phyloP scores from a whole-genome alignment of 2,329 filamentous ascomycete genomes.

The Alternaria postmessia region DNA sequence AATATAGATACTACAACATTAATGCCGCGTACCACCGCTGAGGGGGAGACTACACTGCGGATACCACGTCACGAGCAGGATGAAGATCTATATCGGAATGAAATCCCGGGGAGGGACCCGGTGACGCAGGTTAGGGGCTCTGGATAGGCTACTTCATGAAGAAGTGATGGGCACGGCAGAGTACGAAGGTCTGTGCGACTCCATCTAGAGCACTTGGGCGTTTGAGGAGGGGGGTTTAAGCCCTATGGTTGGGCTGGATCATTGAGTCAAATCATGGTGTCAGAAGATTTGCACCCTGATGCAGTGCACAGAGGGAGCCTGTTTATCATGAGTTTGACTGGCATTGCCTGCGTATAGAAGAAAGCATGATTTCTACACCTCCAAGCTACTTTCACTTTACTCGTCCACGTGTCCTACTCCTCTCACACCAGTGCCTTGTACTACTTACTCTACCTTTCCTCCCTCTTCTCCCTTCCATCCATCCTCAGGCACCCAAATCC shows the following conservation, averaged over 20 bases:
- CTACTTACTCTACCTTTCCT: not conserved
- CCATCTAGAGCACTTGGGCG: not conserved
- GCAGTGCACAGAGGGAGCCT: not conserved
- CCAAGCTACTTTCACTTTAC: not conserved
- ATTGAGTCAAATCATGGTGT: not conserved
- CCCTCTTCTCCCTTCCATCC: not conserved
- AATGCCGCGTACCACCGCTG: constrained; percentile 29
- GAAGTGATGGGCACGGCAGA: not conserved
- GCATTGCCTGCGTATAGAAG: not conserved
- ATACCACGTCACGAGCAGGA: constrained; percentile 44
- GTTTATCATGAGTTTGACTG: not conserved
- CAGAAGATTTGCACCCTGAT: not conserved
- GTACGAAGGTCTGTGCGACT: too few relatives aligned
- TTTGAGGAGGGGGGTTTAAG: not conserved
- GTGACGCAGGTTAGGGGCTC: constrained; percentile 14
- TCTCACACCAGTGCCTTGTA: not conserved
- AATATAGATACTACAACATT: constrained; percentile 39
- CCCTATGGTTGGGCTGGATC: not conserved
- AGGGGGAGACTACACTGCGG: not conserved
- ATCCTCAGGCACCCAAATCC: constrained; percentile 49
- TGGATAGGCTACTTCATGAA: not conserved
- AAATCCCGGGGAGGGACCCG: constrained; percentile 32
- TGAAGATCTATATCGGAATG: constrained; percentile 36
- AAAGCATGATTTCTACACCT: not conserved
- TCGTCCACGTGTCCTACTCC: not conserved